phyloP scores from a whole-genome alignment of 73 alveolate genomes.

The Paraurostyla sp. region DNA sequence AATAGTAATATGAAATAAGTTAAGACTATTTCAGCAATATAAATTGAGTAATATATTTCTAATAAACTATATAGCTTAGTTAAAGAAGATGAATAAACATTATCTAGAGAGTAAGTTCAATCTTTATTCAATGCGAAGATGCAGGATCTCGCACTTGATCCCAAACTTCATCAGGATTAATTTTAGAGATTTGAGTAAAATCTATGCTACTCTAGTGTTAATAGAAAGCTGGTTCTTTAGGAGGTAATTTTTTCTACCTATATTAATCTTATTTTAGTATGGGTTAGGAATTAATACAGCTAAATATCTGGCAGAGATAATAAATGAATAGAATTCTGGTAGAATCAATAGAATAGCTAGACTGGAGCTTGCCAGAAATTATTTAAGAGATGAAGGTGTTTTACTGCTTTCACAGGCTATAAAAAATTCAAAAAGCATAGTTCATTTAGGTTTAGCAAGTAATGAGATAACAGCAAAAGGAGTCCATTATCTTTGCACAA shows the following conservation, averaged over 20 bases:
- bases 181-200: not conserved
- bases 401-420: not conserved
- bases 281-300: slow-evolving; percentile 2
- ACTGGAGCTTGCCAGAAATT: not conserved
- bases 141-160: not conserved
- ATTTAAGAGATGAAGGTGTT: not conserved
- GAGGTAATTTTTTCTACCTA: not conserved
- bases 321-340: not conserved
- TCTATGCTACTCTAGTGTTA: not conserved
- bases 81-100: not conserved
- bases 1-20: not conserved
- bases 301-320: not conserved
- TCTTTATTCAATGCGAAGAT: not conserved
- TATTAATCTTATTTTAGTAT: not conserved
- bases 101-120: not conserved
- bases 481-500: not conserved
- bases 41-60: not conserved
- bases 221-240: not conserved
- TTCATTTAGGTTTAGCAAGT: not conserved
- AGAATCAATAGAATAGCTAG: not conserved
- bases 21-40: not conserved
- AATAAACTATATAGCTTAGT: too few relatives aligned
- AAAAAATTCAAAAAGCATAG: not conserved
- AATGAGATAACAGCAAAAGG: slow-evolving; percentile 1
- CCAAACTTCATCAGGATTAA: not conserved